These are phyloP conservation scores for Byssothecium circinans DNA, from an alignment of 2,329 filamentous ascomycete genomes.

Conservation along the genomic window DNA sequence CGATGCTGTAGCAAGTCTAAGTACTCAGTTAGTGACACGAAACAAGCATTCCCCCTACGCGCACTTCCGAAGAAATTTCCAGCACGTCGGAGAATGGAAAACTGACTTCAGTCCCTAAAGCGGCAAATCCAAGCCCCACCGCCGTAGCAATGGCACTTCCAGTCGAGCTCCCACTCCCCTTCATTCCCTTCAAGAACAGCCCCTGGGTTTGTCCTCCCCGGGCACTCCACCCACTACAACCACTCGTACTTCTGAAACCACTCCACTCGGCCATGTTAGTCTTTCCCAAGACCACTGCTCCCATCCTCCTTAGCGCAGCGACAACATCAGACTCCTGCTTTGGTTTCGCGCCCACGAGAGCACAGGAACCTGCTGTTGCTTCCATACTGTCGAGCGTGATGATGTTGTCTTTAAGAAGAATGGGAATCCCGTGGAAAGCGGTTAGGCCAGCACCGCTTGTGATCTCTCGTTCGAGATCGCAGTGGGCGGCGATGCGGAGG, in stretches of 20 bases:
- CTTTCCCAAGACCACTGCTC: slow-evolving; percentile 65
- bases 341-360: slow-evolving; percentile 58
- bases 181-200: slow-evolving; percentile 60
- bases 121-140: slow-evolving; percentile 58
- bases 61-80: no score
- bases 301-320: slow-evolving; percentile 58
- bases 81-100: background rate
- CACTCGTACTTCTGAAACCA: slow-evolving; percentile 58
- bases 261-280: slow-evolving; percentile 64
- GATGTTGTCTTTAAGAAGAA: slow-evolving; percentile 66
- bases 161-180: slow-evolving; percentile 62
- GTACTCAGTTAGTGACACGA: background rate
- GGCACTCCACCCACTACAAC: slow-evolving; percentile 61
- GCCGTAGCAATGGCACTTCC: slow-evolving; percentile 61
- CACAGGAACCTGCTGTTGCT: slow-evolving; percentile 58
- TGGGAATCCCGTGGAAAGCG: slow-evolving; percentile 60
- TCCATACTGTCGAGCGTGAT: slow-evolving; percentile 45
- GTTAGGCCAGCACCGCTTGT: slow-evolving; percentile 43
- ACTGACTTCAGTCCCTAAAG: slow-evolving; percentile 59
- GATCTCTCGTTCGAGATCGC: slow-evolving; percentile 54
- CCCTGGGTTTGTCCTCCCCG: slow-evolving; percentile 62
- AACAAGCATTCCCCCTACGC: no score
- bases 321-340: slow-evolving; percentile 60
- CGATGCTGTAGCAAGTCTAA: slow-evolving; percentile 17
- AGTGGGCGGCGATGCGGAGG: no score